A percentile compares a stretch with the other conserved stretches of the same genome.
Evolutionary conservation across 1,284 basidiomycete genomes (phyloP).

Genomic region (Phylloporus gajari): DNA sequence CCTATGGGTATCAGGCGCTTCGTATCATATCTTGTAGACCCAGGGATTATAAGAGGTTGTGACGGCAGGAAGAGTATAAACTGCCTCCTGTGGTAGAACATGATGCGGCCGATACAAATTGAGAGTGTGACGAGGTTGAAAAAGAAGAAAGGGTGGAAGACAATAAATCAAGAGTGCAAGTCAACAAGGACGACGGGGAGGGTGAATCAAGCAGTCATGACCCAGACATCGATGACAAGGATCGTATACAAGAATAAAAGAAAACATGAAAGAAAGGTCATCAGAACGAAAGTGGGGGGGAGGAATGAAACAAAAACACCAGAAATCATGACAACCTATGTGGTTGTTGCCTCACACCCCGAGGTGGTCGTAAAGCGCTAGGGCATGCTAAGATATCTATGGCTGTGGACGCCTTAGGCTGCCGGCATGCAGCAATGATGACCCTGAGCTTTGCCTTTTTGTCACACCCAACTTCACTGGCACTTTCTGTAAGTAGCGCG

Average conservation of each 20-base stretch:
- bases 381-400: not conserved
- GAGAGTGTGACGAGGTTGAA: constrained; percentile 12
- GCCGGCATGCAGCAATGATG: not conserved
- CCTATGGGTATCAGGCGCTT: constrained; percentile 18
- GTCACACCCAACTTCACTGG: too few species aligned
- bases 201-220: constrained; percentile 6
- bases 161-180: constrained; percentile 5
- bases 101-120: not conserved
- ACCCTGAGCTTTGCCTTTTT: too few species aligned
- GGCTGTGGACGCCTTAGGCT: not conserved
- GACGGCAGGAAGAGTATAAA: not conserved
- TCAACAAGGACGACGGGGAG: constrained; percentile 12
- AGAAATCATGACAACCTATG: constrained; percentile 7
- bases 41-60: not conserved
- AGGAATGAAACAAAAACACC: not conserved
- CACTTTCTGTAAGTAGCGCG: not conserved
- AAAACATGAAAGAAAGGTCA: not conserved
- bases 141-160: constrained; percentile 18
- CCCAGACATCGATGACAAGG: constrained; percentile 3
- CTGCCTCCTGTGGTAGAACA: constrained; percentile 1
- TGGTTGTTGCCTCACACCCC: too few species aligned
- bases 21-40: constrained; percentile 23
- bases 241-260: not conserved
- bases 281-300: constrained; percentile 17
- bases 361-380: too few species aligned